These are phyloP conservation scores for Tricholoma sp. DNA, from an alignment of 768 basidiomycete genomes.

Conservation along the genomic window DNA sequence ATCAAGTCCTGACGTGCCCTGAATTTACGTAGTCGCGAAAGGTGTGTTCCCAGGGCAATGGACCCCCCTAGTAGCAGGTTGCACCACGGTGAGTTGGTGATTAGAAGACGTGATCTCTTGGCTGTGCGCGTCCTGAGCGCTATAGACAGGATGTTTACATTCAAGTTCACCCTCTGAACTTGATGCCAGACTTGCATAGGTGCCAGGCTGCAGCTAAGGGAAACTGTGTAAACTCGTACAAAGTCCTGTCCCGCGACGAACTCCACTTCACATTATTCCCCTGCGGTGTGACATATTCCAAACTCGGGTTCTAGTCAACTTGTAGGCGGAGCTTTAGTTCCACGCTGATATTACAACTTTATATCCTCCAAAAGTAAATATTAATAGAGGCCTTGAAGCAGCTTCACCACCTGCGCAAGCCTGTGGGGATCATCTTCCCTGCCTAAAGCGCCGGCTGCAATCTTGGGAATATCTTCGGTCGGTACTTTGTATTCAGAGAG, in stretches of 20 bases:
- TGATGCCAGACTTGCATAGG: conserved; percentile 16
- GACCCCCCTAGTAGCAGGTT: neutral
- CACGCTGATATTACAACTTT: neutral
- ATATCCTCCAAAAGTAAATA: neutral
- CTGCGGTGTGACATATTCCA: too few relatives aligned
- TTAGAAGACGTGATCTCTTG: conserved; percentile 11
- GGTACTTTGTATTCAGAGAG: conserved; percentile 64
- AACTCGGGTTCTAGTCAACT: neutral
- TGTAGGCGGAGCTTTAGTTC: neutral
- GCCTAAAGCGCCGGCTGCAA: conserved; percentile 48
- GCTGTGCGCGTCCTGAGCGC: conserved; percentile 1
- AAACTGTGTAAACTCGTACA: conserved; percentile 3
- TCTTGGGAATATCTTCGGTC: conserved; percentile 41
- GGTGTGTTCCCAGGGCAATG: conserved; percentile 8
- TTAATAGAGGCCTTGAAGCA: conserved; percentile 45
- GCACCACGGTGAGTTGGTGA: conserved; percentile 11
- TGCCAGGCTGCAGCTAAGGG: neutral
- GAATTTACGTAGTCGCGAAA: conserved; percentile 4
- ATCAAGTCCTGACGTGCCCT: neutral
- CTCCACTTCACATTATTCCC: too few relatives aligned
- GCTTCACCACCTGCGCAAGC: conserved; percentile 38
- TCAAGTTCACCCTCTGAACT: conserved; percentile 9
- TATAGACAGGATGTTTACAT: conserved; percentile 4
- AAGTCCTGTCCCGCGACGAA: neutral
- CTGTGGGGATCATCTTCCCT: conserved; percentile 33